Percentiles rank a stretch among this genome's conserved stretches.
phyloP scores from a whole-genome alignment of 768 basidiomycete species.

The Russula vinacea region DNA sequence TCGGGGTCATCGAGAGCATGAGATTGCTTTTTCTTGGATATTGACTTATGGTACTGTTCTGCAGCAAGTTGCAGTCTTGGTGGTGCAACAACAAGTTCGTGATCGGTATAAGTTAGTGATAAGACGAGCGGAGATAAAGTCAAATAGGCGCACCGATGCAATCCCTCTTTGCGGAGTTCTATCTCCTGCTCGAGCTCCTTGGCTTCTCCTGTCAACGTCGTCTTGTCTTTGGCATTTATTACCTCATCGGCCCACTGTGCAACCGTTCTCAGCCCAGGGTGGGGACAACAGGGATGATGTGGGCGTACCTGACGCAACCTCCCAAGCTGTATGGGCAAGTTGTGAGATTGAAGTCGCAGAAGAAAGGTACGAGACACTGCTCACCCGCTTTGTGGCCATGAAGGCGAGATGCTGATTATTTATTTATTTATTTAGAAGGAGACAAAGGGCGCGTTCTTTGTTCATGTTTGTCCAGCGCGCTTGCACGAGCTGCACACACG shows the following conservation, averaged over 20 bases:
- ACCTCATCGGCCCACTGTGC: constrained; percentile 85
- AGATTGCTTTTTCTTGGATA: constrained; percentile 37
- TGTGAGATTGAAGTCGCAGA: neutral
- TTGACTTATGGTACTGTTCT: constrained; percentile 27
- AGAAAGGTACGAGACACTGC: neutral
- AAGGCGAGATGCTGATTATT: neutral
- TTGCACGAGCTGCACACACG: neutral
- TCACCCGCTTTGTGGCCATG: constrained; percentile 26
- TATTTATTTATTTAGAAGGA: neutral
- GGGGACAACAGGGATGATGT: constrained; percentile 10
- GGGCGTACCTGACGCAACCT: constrained; percentile 67
- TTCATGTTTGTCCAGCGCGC: neutral
- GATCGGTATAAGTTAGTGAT: neutral
- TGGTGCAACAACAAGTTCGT: neutral
- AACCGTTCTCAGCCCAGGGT: constrained; percentile 5
- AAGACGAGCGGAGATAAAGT: neutral
- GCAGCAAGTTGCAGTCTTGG: constrained; percentile 28
- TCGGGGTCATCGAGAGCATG: constrained; percentile 37
- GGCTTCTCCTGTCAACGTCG: constrained; percentile 73
- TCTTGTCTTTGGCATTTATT: constrained; percentile 81
- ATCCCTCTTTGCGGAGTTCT: constrained; percentile 71
- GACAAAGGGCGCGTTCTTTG: constrained; percentile 23
- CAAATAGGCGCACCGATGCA: constrained; percentile 54
- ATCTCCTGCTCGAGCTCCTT: constrained; percentile 79
- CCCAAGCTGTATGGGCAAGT: constrained; percentile 51